Conservation (phyloP, 2,329 filamentous ascomycete genomes). For the Talaromyces sp. region DNA sequence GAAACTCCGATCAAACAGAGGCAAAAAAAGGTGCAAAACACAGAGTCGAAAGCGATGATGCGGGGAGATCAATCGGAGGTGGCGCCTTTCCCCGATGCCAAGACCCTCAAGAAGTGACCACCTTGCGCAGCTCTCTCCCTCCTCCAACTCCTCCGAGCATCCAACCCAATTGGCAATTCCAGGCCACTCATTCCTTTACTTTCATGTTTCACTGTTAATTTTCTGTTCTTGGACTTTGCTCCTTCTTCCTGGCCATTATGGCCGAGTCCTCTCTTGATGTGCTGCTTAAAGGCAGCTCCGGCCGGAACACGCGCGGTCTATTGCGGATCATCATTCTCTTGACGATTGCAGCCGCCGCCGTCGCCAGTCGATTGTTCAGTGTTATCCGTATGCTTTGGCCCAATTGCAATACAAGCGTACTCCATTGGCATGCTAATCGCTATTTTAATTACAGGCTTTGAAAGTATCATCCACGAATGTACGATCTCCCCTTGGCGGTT, state of each 20-base stretch:
- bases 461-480: slow-evolving; percentile 99
- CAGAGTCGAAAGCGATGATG: slow-evolving; percentile 17
- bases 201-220: slow-evolving; percentile 29
- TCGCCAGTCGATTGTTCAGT: slow-evolving; percentile 94
- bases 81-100: slow-evolving; percentile 35
- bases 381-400: slow-evolving; percentile 77
- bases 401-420: not conserved
- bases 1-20: not conserved
- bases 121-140: slow-evolving; percentile 42
- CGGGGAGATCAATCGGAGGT: slow-evolving; percentile 37
- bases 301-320: slow-evolving; percentile 79
- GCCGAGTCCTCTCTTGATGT: slow-evolving; percentile 53
- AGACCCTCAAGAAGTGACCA: slow-evolving; percentile 45
- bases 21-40: not conserved
- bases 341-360: slow-evolving; percentile 86
- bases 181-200: slow-evolving; percentile 23
- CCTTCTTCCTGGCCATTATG: slow-evolving; percentile 47
- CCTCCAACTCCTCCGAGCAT: slow-evolving; percentile 9
- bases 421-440: not conserved
- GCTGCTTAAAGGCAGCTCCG: slow-evolving; percentile 76
- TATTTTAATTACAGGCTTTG: slow-evolving; percentile 67
- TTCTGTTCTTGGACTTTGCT: slow-evolving; percentile 33
- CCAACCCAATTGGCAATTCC: slow-evolving; percentile 24
- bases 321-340: slow-evolving; percentile 86
- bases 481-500: slow-evolving; percentile 48